Evolutionary conservation across 2,329 filamentous ascomycete species (phyloP).

Genomic region (Botrytis fabae): DNA sequence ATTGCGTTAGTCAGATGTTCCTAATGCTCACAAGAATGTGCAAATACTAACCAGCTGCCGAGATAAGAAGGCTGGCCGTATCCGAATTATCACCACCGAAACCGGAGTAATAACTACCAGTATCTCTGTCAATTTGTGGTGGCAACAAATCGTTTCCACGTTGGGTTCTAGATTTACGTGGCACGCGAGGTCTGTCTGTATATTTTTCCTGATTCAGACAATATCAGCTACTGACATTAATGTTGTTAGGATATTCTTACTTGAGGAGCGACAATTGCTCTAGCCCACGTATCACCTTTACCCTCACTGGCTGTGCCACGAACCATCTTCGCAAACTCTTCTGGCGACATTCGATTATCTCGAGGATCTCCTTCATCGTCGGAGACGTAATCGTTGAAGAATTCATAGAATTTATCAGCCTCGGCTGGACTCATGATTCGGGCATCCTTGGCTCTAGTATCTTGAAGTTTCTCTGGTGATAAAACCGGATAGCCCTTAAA

Average conservation of each 20-base stretch:
- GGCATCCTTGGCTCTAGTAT: conserved; percentile 20
- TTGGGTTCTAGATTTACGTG: neutral
- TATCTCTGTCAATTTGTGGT: conserved; percentile 36
- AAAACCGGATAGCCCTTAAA: conserved; percentile 22
- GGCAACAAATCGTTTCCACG: neutral
- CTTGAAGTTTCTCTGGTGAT: conserved; percentile 14
- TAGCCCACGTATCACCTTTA: conserved; percentile 19
- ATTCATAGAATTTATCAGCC: conserved; percentile 31
- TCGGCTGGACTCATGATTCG: conserved; percentile 30
- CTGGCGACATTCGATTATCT: conserved; percentile 45
- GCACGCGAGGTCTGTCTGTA: conserved; percentile 7
- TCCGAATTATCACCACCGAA: conserved; percentile 25
- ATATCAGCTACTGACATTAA: conserved; percentile 28
- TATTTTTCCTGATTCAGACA: conserved; percentile 30
- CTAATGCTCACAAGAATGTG: neutral
- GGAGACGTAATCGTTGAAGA: conserved; percentile 37
- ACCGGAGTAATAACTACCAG: conserved; percentile 31
- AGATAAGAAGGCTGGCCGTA: conserved; percentile 29
- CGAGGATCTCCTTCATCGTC: conserved; percentile 46
- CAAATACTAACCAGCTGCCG: conserved; percentile 28
- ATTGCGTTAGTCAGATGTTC: neutral
- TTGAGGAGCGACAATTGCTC: conserved; percentile 14
- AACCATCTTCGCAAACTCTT: conserved; percentile 47
- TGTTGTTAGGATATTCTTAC: neutral
- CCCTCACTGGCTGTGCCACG: conserved; percentile 35